phyloP scores from a whole-genome alignment of 345 rosid genomes.

The Arabidopsis arenosa region DNA sequence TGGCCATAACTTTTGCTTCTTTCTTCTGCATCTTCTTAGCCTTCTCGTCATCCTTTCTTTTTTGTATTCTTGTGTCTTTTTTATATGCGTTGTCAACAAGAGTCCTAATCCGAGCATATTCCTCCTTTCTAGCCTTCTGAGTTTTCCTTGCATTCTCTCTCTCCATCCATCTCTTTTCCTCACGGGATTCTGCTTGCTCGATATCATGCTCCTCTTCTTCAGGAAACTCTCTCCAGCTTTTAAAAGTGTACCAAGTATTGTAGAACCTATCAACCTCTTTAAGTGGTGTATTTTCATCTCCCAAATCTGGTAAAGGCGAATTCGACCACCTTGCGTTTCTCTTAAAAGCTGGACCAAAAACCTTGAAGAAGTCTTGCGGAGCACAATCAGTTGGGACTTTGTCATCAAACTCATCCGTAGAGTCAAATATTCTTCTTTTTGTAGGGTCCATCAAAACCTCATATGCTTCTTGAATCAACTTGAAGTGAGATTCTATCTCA shows the following conservation, averaged over 20 bases:
- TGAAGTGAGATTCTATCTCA: conserved; percentile 87
- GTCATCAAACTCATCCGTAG: conserved; percentile 97
- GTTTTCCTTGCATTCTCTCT: conserved; percentile 85
- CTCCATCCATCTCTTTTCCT: conserved; percentile 99
- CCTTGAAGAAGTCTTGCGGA: conserved; percentile 90
- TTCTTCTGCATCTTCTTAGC: conserved; percentile 87
- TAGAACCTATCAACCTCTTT: conserved; percentile 79
- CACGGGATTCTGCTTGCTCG: conserved; percentile 95
- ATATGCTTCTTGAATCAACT: conserved; percentile 88
- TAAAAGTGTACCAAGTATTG: conserved; percentile 82
- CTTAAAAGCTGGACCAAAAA: conserved; percentile 94
- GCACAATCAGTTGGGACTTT: conserved; percentile 87
- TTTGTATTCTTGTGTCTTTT: conserved; percentile 79
- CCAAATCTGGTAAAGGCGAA: conserved; percentile 72
- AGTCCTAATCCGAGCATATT: conserved; percentile 71
- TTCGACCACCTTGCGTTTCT: conserved; percentile 96
- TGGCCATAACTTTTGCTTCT: conserved; percentile 73
- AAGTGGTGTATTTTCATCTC: conserved; percentile 67
- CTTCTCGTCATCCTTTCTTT: conserved; percentile 80
- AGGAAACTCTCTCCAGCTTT: conserved; percentile 99
- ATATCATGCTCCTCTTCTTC: conserved; percentile 91
- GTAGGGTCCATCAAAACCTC: conserved; percentile 83
- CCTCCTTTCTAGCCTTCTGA: conserved; percentile 92
- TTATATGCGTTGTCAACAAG: conserved; percentile 93
- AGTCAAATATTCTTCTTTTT: conserved; percentile 87